Conservation (phyloP, 2,329 filamentous ascomycete genomes). For the Pseudogymnoascus verrucosus region DNA sequence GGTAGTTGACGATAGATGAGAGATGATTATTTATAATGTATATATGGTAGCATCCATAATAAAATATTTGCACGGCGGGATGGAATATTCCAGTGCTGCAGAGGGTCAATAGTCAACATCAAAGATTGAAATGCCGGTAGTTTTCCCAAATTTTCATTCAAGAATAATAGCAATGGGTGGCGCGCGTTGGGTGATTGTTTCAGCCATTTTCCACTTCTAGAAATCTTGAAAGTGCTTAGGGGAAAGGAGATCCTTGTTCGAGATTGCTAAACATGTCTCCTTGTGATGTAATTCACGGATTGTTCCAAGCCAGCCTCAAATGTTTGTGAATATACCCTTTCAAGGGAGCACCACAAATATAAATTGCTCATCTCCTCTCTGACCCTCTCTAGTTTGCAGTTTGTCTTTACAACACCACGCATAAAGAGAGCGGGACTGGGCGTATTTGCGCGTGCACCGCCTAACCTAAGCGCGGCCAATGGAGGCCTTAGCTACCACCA, state of each 20-base stretch:
- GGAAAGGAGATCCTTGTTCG: too few relatives aligned
- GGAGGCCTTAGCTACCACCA: not conserved
- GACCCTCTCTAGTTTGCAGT: not conserved
- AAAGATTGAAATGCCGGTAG: not conserved
- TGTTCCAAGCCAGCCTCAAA: not conserved
- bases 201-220: too few relatives aligned
- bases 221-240: too few relatives aligned
- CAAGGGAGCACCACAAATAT: not conserved
- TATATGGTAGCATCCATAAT: not conserved
- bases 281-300: not conserved
- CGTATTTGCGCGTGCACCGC: not conserved
- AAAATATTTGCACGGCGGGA: not conserved
- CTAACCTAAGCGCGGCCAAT: not conserved
- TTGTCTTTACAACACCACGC: not conserved
- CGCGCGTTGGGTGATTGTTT: too few relatives aligned
- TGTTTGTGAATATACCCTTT: not conserved
- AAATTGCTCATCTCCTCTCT: not conserved
- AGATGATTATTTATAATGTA: not conserved
- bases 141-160: too few relatives aligned
- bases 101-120: not conserved
- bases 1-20: not conserved
- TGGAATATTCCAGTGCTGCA: not conserved
- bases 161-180: too few relatives aligned
- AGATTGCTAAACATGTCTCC: not conserved
- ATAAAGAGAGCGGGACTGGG: not conserved